Percentiles rank a stretch among this genome's conserved stretches.
Conservation (phyloP, 2,329 filamentous ascomycete genomes). For the Diaporthe humulicola region DNA sequence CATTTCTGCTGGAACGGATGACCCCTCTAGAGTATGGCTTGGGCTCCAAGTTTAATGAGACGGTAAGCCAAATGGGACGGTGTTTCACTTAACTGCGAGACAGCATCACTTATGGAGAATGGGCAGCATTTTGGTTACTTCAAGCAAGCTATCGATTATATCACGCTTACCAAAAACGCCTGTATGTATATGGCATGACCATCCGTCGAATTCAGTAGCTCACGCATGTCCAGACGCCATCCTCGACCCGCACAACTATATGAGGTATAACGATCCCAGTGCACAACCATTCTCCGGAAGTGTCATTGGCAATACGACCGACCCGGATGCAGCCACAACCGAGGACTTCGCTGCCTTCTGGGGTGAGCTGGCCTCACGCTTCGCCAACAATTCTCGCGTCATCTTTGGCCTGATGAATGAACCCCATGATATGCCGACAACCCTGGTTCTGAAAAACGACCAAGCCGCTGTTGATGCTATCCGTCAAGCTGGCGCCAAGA, state of each 20-base stretch:
- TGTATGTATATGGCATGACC: slow-evolving; percentile 41
- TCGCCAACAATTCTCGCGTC: slow-evolving; percentile 59
- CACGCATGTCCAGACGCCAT: slow-evolving; percentile 53
- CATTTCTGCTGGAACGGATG: slow-evolving; percentile 65
- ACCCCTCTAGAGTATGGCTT: slow-evolving; percentile 60
- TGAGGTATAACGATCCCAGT: slow-evolving; percentile 66
- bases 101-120: background rate
- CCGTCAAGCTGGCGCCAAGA: slow-evolving; percentile 56
- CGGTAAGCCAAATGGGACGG: slow-evolving; percentile 39
- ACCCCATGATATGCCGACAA: slow-evolving; percentile 63
- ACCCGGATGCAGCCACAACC: slow-evolving; percentile 60
- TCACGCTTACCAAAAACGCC: slow-evolving; percentile 60
- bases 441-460: slow-evolving; percentile 59
- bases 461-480: slow-evolving; percentile 62
- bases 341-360: slow-evolving; percentile 63
- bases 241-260: slow-evolving; percentile 66
- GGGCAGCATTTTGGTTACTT: slow-evolving; percentile 56
- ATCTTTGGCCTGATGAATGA: slow-evolving; percentile 66
- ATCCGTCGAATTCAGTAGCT: background rate
- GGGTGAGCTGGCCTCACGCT: slow-evolving; percentile 61
- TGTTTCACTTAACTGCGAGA: background rate
- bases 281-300: slow-evolving; percentile 61
- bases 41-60: slow-evolving; percentile 63
- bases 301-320: slow-evolving; percentile 61
- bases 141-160: slow-evolving; percentile 62